Evolutionary conservation across 2,329 filamentous ascomycete genomes (phyloP), one percentile per base, ranked within the genome.

Genomic region (Colletotrichum viniferum): DNA sequence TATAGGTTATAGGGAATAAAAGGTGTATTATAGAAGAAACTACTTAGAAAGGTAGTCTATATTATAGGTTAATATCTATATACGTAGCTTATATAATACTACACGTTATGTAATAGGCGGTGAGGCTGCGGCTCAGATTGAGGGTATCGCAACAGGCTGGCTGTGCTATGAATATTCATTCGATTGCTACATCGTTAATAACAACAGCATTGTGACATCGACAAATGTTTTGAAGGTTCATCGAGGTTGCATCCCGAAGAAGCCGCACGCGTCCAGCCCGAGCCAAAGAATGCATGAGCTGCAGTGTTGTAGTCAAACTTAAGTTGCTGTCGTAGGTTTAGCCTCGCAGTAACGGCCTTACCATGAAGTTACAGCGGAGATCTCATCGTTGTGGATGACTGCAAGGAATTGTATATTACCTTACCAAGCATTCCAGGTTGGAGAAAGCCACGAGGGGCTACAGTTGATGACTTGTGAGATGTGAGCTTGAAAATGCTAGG

Each of bases 351-450:
- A 7, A 21, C 3, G 4, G n/a, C 10, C 43, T 52, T 10, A 21
- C n/a, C n/a, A 52, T 13, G 43, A 52, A 21, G n/a, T 21, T 52
- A 13, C 43, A 21, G 43, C n/a, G 43, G 38, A n/a, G 38, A 52
- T 52, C 43, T 52, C 43, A 2, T 52, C 10, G 43, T 52, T 52
- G 43, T 4, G 43, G 43, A 5, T 52, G 43, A 2, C n/a, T 4
- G n/a, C 43, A 21, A 21, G 43, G n/a, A 52, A 52, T 1, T 52
- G 6, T 21, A 13, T 21, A 13, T 52, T 52, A 52, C 43, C 38
- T 48, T 4, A 1, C 38, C 2, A 4, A 0, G 38, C n/a, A 48
- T 2, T 12, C 2, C n/a, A 21, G 43, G 1, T 7, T 7, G 10
- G 12, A 7, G n/a, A 21, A 7, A 12, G n/a, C n/a, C 5, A 48